Evolutionary conservation across 345 rosid genomes (phyloP), one percentile per base, ranked within the genome.

Genomic region (Carallia brachiata): DNA sequence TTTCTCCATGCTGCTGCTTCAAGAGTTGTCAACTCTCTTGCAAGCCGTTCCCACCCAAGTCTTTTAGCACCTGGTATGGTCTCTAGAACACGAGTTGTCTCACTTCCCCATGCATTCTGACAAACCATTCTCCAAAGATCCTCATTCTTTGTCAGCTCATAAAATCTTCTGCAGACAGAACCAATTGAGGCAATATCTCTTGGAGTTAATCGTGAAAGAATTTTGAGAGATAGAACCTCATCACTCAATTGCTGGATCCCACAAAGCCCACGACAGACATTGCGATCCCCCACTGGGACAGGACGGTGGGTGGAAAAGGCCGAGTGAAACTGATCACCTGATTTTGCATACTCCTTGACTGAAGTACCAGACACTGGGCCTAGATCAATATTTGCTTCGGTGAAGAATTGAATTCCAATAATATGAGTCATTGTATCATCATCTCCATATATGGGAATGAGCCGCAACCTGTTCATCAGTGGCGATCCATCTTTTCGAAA

Each of bases 1-100:
- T 92, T 92, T 75, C 87, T 92, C 97, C 97, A 92, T 6, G 90
- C 82, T 71, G 90, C 92, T 70, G 90, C 92, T 87, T 90, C 97
- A 60, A 90, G 93, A 37, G 96, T 92, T 53, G 97, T 92, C 63
- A 92, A 77, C 73, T 92, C 96, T 74, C 96, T 80, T 4, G 96
- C 97, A 57, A 92, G 84, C 27, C 89, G 84, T 12, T 89, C 88
- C 97, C 96, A 92, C 54, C 94, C 92, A 2, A 92, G 84, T 80
- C 94, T 83, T 77, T 88, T 90, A 53, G 96, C 92, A 44, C 93
- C 96, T 70, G 90, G 90, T 23, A 92, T 88, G 53, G 87, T 81
- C 83, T 90, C 97, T 68, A 90, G 79, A 64, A 87, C 84, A 17
- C 85, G 80, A 36, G 94, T 90, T 64, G 91, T 90, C 70, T 92